Evolutionary conservation across 352 stramenopile species (phyloP), one percentile per base, ranked within the genome.

Genomic region (Halophytophthora batemanensis): DNA sequence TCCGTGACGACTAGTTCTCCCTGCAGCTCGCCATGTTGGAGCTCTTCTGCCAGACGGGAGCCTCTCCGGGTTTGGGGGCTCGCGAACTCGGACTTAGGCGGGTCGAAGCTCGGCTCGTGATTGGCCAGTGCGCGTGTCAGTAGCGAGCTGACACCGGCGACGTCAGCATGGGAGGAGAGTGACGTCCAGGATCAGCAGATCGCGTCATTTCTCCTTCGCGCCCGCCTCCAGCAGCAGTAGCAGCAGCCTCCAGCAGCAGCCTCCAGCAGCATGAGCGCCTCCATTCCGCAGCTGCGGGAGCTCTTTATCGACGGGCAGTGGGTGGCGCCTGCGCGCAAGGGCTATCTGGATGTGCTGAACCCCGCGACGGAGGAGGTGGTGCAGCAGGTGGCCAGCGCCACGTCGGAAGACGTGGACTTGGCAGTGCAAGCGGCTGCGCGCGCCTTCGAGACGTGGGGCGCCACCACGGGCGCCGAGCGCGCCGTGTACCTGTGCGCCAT

Each of bases 281-380:
- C n/a, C n/a, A n/a, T n/a, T n/a, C n/a, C n/a, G n/a, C n/a, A n/a
- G n/a, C n/a, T n/a, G n/a, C n/a, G n/a, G n/a, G n/a, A n/a, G n/a
- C 72, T 82, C 15, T 88, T 84, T 59, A 84, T 88, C 52, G 57
- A 77, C 56, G 73, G 75, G 51, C 41, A 73, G 47, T 86, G 70
- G 72, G 71, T 86, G 38, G 48, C 57, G 33, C 69, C 74, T 2
- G 38, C 36, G n/a, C 28, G 61, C 25, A 47, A 66, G 34, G 54
- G 77, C 53, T 81, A 79, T 58, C 64, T 86, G 31, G 75, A 85
- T 28, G 73, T 87, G 46, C 19, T 89, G 18, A 78, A 86, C 61
- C 73, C 78, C 0, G 49, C 67, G 28, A 85, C 65, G 15, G 73
- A 87, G 52, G 35, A 64, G 35, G 74, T 79, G 40, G 56, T 89